phyloP scores from a whole-genome alignment of 441 rosid genomes.

The Pelargonium fulgidum region DNA sequence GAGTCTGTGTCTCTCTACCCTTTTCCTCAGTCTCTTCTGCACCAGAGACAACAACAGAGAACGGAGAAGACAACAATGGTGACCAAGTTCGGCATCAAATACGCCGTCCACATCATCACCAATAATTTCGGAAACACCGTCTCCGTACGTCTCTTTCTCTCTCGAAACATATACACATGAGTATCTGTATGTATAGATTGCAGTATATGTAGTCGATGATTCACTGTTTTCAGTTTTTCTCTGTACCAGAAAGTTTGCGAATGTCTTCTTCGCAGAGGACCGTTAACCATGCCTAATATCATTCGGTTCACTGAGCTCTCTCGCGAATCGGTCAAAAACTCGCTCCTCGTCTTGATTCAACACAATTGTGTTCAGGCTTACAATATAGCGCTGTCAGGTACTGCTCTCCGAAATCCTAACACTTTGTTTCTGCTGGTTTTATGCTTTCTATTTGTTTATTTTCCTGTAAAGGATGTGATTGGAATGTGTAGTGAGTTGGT shows the following conservation, averaged over 20 bases:
- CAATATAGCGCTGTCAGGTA: slow-evolving; percentile 46
- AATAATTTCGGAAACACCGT: slow-evolving; percentile 73
- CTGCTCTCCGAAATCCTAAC: not conserved
- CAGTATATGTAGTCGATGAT: not conserved
- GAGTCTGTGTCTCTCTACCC: too few relatives aligned
- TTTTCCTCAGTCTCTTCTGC: too few relatives aligned
- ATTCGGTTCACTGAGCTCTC: slow-evolving; percentile 39
- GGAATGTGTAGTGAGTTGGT: not conserved
- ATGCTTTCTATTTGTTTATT: not conserved
- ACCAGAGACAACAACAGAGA: not conserved
- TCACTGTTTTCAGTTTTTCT: not conserved
- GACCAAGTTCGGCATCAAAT: slow-evolving; percentile 51
- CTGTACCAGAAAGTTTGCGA: slow-evolving; percentile 67
- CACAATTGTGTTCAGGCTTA: slow-evolving; percentile 87
- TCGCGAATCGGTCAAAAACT: slow-evolving; percentile 47
- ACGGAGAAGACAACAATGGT: slow-evolving; percentile 25
- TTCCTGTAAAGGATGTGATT: not conserved
- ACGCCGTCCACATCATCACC: slow-evolving; percentile 64
- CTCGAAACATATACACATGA: too few relatives aligned
- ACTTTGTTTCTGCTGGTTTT: not conserved
- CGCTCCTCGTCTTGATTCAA: slow-evolving; percentile 65
- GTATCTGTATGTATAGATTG: not conserved
- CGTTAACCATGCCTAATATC: slow-evolving; percentile 43
- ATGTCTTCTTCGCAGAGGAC: slow-evolving; percentile 67
- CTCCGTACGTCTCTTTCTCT: slow-evolving; percentile 35